Conservation (phyloP, 495 filamentous ascomycete species). For the Melanomma pulvis-pyrius region DNA sequence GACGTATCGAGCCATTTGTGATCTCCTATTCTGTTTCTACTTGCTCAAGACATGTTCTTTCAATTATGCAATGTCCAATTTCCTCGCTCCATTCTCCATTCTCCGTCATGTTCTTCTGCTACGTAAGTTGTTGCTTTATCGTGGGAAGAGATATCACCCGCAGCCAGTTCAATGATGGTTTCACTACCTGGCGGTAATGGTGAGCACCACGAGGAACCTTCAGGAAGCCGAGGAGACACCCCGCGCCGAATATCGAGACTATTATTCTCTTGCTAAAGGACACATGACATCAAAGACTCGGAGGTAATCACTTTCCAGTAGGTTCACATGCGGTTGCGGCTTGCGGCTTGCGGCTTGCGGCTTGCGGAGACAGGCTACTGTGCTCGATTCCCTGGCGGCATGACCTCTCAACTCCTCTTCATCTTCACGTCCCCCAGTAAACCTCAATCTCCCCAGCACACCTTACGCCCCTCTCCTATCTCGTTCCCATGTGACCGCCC, state of each 20-base stretch:
- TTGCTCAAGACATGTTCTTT: too few relatives aligned
- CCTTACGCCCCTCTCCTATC: background rate
- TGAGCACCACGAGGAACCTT: background rate
- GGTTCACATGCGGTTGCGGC: too few relatives aligned
- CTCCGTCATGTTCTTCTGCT: background rate
- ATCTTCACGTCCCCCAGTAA: background rate
- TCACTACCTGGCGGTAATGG: background rate
- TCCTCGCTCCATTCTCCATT: background rate
- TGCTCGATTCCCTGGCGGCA: too few relatives aligned
- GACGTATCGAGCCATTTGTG: background rate
- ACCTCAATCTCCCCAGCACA: background rate
- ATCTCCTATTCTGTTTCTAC: too few relatives aligned
- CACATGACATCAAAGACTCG: too few relatives aligned
- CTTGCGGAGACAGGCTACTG: too few relatives aligned
- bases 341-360: too few relatives aligned
- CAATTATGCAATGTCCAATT: background rate
- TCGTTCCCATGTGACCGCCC: background rate
- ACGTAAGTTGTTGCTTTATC: background rate
- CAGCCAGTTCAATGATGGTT: too few relatives aligned
- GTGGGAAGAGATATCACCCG: too few relatives aligned
- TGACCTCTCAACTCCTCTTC: background rate
- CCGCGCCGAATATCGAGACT: background rate
- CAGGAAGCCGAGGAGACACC: background rate
- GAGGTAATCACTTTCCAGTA: background rate
- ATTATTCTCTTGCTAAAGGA: too few relatives aligned